Percentiles rank a stretch among this genome's conserved stretches.
These are phyloP conservation scores for Leishmania gerbilli DNA, from an alignment of 208 protist genomes.

Conservation along the genomic window DNA sequence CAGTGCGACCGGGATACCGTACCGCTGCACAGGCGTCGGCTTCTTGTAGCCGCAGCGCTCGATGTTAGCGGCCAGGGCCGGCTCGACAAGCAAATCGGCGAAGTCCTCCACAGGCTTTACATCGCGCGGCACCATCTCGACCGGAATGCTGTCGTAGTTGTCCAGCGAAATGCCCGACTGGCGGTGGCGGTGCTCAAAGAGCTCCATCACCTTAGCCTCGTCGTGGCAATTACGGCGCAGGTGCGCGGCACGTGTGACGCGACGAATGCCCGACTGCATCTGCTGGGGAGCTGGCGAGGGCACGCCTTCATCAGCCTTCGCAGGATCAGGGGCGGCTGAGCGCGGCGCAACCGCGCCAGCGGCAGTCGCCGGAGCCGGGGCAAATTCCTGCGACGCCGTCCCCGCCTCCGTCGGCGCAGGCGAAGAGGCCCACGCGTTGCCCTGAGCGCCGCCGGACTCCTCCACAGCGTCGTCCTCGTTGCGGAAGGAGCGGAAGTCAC, in stretches of 20 bases:
- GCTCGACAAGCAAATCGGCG: slow-evolving; percentile 82
- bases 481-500: slow-evolving; percentile 27
- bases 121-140: slow-evolving; percentile 83
- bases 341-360: background rate
- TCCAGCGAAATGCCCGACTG: slow-evolving; percentile 82
- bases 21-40: slow-evolving; percentile 98
- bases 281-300: slow-evolving; percentile 1
- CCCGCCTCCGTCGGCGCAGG: slow-evolving; percentile 3
- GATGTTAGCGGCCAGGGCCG: slow-evolving; percentile 94
- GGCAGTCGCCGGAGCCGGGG: slow-evolving; percentile 1
- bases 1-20: slow-evolving; percentile 95
- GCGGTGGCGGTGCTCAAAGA: slow-evolving; percentile 77
- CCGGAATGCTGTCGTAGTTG: slow-evolving; percentile 85
- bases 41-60: slow-evolving; percentile 93
- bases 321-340: background rate
- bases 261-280: slow-evolving; percentile 25
- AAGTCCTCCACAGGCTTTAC: slow-evolving; percentile 81
- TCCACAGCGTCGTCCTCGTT: slow-evolving; percentile 20
- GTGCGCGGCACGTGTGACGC: slow-evolving; percentile 64
- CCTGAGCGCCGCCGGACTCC: background rate
- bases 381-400: slow-evolving; percentile 8
- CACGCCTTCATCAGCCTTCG: background rate
- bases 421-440: slow-evolving; percentile 27
- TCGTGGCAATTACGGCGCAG: slow-evolving; percentile 76
- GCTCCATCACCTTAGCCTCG: slow-evolving; percentile 66